Conservation (phyloP, 805 yeast species). For the Cyberlindnera americana region DNA sequence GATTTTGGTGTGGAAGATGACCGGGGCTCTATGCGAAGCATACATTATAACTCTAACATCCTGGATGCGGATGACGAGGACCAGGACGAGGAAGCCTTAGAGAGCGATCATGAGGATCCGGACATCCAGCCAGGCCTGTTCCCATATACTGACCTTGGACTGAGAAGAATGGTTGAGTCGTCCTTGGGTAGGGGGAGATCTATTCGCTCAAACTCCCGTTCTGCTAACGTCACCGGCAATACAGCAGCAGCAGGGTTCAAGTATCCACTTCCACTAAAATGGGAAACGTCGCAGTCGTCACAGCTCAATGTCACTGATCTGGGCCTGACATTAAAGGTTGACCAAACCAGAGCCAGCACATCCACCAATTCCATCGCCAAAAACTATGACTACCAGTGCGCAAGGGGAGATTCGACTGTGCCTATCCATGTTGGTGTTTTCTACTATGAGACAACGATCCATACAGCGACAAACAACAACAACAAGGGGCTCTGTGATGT, state of each 20-base stretch:
- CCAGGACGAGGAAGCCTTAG: slow-evolving; percentile 7
- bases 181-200: slow-evolving; percentile 3
- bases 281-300: slow-evolving; percentile 12
- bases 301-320: slow-evolving; percentile 9
- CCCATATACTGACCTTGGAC: neutral
- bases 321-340: slow-evolving; percentile 17
- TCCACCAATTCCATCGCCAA: slow-evolving; percentile 8
- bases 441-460: slow-evolving; percentile 47
- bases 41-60: slow-evolving; percentile 10
- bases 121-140: slow-evolving; percentile 6
- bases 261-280: slow-evolving; percentile 24
- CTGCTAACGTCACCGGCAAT: neutral
- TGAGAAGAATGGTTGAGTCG: neutral
- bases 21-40: slow-evolving; percentile 5
- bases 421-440: slow-evolving; percentile 42
- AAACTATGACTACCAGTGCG: slow-evolving; percentile 20
- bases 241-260: neutral
- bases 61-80: slow-evolving; percentile 17
- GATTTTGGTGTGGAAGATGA: neutral
- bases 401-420: slow-evolving; percentile 35
- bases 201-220: slow-evolving; percentile 1
- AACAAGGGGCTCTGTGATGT: slow-evolving; percentile 29
- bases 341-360: slow-evolving; percentile 1
- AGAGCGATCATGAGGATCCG: slow-evolving; percentile 11
- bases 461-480: slow-evolving; percentile 34